Conservation (phyloP, 2,329 filamentous ascomycete species). For the Tolypocladium ovalisporum region DNA sequence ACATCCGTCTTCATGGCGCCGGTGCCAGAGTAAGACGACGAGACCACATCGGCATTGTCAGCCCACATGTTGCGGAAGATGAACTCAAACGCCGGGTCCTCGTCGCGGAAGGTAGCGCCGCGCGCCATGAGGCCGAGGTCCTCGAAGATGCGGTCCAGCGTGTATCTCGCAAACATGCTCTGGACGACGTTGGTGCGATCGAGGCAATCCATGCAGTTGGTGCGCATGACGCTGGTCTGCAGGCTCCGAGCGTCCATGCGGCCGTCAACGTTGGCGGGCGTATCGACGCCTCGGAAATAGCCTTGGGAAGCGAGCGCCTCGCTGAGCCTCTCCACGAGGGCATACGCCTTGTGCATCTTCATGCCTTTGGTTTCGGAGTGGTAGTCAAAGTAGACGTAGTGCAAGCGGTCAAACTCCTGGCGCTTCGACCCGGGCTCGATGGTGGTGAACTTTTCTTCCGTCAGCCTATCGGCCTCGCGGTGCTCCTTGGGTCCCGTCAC, state of each 20-base stretch:
- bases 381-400: constrained; percentile 98
- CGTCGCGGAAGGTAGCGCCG: constrained; percentile 64
- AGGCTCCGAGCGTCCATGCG: constrained; percentile 68
- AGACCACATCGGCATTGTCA: constrained; percentile 94
- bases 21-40: constrained; percentile 85
- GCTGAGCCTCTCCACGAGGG: constrained; percentile 72
- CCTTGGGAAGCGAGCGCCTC: constrained; percentile 67
- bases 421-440: constrained; percentile 53
- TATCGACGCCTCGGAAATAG: constrained; percentile 89
- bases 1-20: constrained; percentile 97
- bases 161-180: constrained; percentile 88
- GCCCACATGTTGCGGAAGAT: constrained; percentile 97
- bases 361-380: constrained; percentile 95
- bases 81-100: constrained; percentile 73
- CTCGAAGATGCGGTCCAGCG: constrained; percentile 76
- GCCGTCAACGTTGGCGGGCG: constrained; percentile 59
- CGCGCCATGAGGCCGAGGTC: constrained; percentile 70
- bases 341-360: constrained; percentile 81
- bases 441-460: constrained; percentile 70
- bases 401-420: constrained; percentile 67
- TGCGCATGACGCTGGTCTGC: constrained; percentile 86
- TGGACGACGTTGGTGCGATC: constrained; percentile 97
- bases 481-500: constrained; percentile 58
- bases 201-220: constrained; percentile 98
- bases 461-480: constrained; percentile 52